These are phyloP conservation scores for Candida sphagnicola DNA, from an alignment of 805 yeast genomes.

Conservation along the genomic window DNA sequence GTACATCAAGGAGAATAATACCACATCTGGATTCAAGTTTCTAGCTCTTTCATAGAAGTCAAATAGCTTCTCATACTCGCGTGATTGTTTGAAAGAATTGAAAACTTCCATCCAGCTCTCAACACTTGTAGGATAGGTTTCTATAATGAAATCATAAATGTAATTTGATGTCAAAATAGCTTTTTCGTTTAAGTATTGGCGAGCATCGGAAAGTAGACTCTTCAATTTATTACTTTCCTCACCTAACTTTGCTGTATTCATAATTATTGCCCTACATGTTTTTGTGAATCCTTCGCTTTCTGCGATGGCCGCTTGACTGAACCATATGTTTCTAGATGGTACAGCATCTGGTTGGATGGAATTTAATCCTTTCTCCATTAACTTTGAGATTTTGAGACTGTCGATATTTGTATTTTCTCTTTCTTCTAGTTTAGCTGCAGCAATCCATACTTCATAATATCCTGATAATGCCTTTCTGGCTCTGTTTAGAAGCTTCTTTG, in stretches of 20 bases:
- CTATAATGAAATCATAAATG: constrained; percentile 44
- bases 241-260: constrained; percentile 17
- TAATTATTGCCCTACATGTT: constrained; percentile 54
- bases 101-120: constrained; percentile 49
- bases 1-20: constrained; percentile 59
- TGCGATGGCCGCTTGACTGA: constrained; percentile 49
- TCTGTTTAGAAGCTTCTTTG: constrained; percentile 50
- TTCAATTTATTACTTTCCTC: constrained; percentile 9
- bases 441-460: constrained; percentile 59
- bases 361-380: constrained; percentile 47
- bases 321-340: constrained; percentile 44
- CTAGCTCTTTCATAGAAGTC: constrained; percentile 53
- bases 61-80: constrained; percentile 13
- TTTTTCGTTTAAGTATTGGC: constrained; percentile 14
- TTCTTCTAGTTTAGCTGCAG: constrained; percentile 64
- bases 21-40: constrained; percentile 42
- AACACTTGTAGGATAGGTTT: constrained; percentile 42
- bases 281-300: constrained; percentile 43
- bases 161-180: constrained; percentile 39
- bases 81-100: constrained; percentile 18
- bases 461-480: constrained; percentile 56
- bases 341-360: constrained; percentile 23
- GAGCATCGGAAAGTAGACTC: constrained; percentile 26
- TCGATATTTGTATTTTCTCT: constrained; percentile 42
- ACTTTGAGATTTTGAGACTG: constrained; percentile 42